Evolutionary conservation across 331 rosid genomes (phyloP), one percentile per base, ranked within the genome.

Genomic region (Spiraea crenata): DNA sequence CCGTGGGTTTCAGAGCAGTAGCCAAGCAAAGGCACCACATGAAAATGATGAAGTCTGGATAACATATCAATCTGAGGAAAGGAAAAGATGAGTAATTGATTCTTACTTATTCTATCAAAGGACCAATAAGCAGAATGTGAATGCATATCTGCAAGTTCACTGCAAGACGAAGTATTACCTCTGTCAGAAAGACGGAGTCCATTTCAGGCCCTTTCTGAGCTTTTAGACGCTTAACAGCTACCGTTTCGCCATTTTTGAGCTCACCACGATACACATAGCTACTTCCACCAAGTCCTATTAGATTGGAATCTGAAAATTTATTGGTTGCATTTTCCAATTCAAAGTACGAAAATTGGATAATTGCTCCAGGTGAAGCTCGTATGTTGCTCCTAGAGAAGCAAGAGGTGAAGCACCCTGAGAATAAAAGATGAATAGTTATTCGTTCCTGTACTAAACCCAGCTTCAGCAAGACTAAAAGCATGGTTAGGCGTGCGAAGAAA

Each of bases 11-110:
- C 96, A 51, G 85, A 85, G 88, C 97, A 95, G 83, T 89, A 95
- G 73, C 99, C 99, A 56, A 91, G 71, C 76, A 95, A 77, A 57
- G 96, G 96, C 82, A 95, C 99, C 84, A 95, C 80, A 67, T 95
- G 96, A 79, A 91, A 89, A 69, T 95, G 99, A 68, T 95, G 92
- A 73, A 95, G 96, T 72, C 99, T 89, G 62, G 97, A 86, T 54
- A 89, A 81, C 77, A 95, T 81, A 80, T 91, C 96, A 82, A 95
- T 95, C 99, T 95, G 85, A 83, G 72, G 69, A 67, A 74, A 57
- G 67, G 42, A 67, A 73, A 41, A 69, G 60, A 64, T 49, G 17
- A 50, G 13, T 19, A 44, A 65, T 11, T 34, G 13, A 5, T 14
- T 9, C 3, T 54, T 6, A 0, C 10, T 39, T 38, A 15, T 51